Conservation (phyloP, 2,329 filamentous ascomycete species). For the Aschersonia sp. region DNA sequence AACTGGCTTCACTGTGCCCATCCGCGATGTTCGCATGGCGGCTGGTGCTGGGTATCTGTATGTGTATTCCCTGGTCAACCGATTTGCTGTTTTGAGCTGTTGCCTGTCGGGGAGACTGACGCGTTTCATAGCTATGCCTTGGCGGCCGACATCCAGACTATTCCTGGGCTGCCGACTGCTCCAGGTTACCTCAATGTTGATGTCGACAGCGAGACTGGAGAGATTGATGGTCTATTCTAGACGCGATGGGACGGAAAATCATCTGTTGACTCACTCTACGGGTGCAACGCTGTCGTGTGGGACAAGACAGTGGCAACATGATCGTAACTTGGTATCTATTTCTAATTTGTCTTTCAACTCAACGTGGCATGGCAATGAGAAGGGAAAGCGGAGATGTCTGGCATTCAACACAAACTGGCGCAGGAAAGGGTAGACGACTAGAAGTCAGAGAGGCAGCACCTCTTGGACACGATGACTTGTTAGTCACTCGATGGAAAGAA, state of each 20-base stretch:
- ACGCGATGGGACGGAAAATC: neutral
- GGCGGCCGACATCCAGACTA: slow-evolving; percentile 95
- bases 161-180: slow-evolving; percentile 86
- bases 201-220: slow-evolving; percentile 65
- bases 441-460: neutral
- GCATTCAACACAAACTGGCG: slow-evolving; percentile 2
- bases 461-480: too few relatives aligned
- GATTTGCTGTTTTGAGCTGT: too few relatives aligned
- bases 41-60: slow-evolving; percentile 85
- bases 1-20: slow-evolving; percentile 85
- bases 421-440: neutral
- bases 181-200: slow-evolving; percentile 94
- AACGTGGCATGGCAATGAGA: slow-evolving; percentile 3
- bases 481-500: too few relatives aligned
- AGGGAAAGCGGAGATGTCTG: neutral
- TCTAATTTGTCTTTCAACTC: neutral
- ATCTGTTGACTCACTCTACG: neutral
- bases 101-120: neutral
- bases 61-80: slow-evolving; percentile 15
- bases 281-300: too few relatives aligned
- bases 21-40: slow-evolving; percentile 85
- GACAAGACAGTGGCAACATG: too few relatives aligned
- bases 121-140: slow-evolving; percentile 55
- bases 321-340: too few relatives aligned
- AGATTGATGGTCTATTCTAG: slow-evolving; percentile 83